Evolutionary conservation across 1,284 basidiomycete genomes (phyloP), one percentile per base, ranked within the genome.

Genomic region (Sutorius eximius): DNA sequence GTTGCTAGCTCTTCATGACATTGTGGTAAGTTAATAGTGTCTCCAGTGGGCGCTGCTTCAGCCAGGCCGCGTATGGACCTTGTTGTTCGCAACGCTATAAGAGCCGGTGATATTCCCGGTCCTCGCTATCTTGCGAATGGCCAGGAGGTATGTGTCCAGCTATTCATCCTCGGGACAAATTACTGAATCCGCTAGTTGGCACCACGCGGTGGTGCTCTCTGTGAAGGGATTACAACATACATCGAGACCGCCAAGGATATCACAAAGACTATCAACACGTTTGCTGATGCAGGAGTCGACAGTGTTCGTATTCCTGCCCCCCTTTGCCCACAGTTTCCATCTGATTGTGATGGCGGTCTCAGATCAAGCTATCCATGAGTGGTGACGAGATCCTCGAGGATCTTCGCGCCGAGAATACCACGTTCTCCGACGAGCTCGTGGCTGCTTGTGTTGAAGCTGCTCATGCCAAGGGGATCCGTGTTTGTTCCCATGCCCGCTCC

Each of bases 301-400:
- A 51, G 20, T 16, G 65, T 66, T 46, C 15, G 64, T 58, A 30
- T 36, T 32, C 13, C 18, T 34, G 5, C 36, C 8, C 12, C 9
- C 47, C 34, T 47, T 5, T 1, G 11, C 7, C 13, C 1, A 2
- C 3, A 18, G 32, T 32, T 20, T 1, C 2, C 41, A 16, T 42
- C 33, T 56, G 29, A 56, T 38, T 34, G 15, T 0, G 2, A 15
- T 12, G 11, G 37, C 40, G 30, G 6, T 41, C 16, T n/a, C 15
- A 66, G 64, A 12, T 71, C 55, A 70, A 70, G 32, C 32, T 70
- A 9, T 65, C 56, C 6, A 72, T 72, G 71, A 68, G 65, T 16
- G 71, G 73, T 1, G 73, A 74, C 15, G 73, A 72, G 51, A 67
- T 71, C 24, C 72, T 73, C 0, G 67, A 72, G 44, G 45, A 59